These are phyloP conservation scores for Erysimum cheiri DNA, from an alignment of 441 rosid species.

Conservation along the genomic window DNA sequence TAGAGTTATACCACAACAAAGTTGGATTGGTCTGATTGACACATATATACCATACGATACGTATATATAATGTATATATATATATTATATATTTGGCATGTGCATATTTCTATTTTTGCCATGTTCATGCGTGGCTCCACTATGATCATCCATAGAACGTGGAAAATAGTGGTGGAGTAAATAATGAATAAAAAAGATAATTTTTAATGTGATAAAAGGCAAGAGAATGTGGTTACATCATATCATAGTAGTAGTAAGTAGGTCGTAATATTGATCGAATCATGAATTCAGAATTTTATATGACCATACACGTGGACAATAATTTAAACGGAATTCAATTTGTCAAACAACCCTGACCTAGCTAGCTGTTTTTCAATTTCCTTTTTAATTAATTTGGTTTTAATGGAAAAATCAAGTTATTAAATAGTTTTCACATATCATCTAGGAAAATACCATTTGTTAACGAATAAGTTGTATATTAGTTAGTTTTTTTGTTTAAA, in stretches of 20 bases:
- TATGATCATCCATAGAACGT: constrained; percentile 41
- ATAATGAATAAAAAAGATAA: neutral
- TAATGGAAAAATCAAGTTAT: neutral
- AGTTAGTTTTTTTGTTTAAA: too few relatives aligned
- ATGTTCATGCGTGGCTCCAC: constrained; percentile 42
- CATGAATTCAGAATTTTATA: neutral
- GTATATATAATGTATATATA: too few relatives aligned
- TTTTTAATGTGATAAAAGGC: constrained; percentile 1
- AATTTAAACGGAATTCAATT: neutral
- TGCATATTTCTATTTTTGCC: constrained; percentile 32
- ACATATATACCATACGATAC: too few relatives aligned
- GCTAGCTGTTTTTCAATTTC: constrained; percentile 7
- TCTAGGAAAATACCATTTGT: neutral
- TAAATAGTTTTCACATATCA: neutral
- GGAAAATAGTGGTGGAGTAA: constrained; percentile 38
- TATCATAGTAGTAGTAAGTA: neutral
- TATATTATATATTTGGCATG: constrained; percentile 16
- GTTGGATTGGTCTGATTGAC: neutral
- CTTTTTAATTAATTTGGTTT: too few relatives aligned
- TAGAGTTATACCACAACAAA: neutral
- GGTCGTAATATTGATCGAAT: constrained; percentile 5
- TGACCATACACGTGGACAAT: constrained; percentile 26
- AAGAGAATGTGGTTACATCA: constrained; percentile 26
- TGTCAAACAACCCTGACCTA: neutral
- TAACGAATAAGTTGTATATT: neutral